These are phyloP conservation scores for Rhizoctonia solani DNA, from an alignment of 1,284 basidiomycete species.

Conservation along the genomic window DNA sequence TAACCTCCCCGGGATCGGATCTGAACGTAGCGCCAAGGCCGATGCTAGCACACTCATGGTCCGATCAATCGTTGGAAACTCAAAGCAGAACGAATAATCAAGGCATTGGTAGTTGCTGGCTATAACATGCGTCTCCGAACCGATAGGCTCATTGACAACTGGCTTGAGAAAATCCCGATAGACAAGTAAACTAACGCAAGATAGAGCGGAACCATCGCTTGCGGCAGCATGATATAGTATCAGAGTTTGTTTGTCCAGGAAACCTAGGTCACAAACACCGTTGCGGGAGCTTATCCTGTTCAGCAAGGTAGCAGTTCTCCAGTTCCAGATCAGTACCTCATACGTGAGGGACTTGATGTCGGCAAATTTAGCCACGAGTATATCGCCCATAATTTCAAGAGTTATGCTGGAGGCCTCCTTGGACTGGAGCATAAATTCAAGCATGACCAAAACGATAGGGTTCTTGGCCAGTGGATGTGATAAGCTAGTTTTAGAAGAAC, in stretches of 20 bases:
- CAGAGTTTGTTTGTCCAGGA: background rate
- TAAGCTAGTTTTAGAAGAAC: background rate
- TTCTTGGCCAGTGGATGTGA: constrained; percentile 1
- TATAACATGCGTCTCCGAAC: background rate
- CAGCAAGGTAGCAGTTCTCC: background rate
- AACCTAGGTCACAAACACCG: background rate
- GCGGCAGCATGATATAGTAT: background rate
- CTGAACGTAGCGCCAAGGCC: background rate
- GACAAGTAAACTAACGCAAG: background rate
- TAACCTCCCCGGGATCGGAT: background rate
- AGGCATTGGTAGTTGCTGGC: background rate
- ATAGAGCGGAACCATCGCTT: background rate
- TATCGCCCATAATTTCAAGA: constrained; percentile 5
- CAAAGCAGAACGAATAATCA: background rate
- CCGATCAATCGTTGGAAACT: background rate
- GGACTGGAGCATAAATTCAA: background rate
- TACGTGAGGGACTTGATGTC: background rate
- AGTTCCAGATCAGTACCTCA: constrained; percentile 32
- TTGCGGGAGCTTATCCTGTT: background rate
- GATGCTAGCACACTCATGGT: background rate
- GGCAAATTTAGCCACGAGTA: constrained; percentile 4
- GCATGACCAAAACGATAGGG: background rate
- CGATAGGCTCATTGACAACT: no score
- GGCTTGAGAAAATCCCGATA: background rate
- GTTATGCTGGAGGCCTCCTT: background rate